Base-by-base conservation (phyloP, 2,329 filamentous ascomycete species). In the Paraconiothyrium brasiliense region DNA sequence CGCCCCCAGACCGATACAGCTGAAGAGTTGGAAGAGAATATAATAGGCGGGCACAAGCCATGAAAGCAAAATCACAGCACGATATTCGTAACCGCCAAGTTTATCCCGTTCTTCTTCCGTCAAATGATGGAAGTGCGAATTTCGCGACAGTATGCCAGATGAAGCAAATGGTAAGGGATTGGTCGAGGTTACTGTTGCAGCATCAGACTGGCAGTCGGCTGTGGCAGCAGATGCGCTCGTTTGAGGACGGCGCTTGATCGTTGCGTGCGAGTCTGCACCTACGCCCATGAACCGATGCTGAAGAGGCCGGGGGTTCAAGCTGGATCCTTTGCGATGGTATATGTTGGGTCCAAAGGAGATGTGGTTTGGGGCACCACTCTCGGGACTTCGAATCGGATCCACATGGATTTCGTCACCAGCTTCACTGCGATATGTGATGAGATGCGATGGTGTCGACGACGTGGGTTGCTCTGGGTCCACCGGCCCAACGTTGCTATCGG, bases 51-150 rank as follows among this genome's bases (percentile, higher is more conserved):
- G 64, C 0, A 81, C 78, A 61, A 85, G 82, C 66, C 83, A 84
- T 13, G 84, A 69, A 13, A 86, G 70, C 2, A 85, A 58, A 61
- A 81, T 83, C 41, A 85, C 69, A 37, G 78, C 81, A 0, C 82
- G 78, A 50, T 85, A 85, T 66, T 85, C 84, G 56, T 84, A 80
- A 0, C 84, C 84, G 1, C 84, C 83, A 0, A 85, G 72, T 20
- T 72, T 67, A 60, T 84, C 80, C 5, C 80, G 72, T 43, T 84
- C 80, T 27, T 77, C 67, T 0, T 72, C 68, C 0, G 79, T 79
- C 50, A 84, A 50, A 58, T 84, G 81, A 50, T 78, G 64, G 49
- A 86, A 85, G 20, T 79, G 72, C 0, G 83, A 84, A 64, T 85
- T 85, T 1, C 82, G 43, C 2, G 83, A 82, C 1, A 83, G 78